Conservation (phyloP, 345 rosid genomes). For the Melaleuca alternifolia region DNA sequence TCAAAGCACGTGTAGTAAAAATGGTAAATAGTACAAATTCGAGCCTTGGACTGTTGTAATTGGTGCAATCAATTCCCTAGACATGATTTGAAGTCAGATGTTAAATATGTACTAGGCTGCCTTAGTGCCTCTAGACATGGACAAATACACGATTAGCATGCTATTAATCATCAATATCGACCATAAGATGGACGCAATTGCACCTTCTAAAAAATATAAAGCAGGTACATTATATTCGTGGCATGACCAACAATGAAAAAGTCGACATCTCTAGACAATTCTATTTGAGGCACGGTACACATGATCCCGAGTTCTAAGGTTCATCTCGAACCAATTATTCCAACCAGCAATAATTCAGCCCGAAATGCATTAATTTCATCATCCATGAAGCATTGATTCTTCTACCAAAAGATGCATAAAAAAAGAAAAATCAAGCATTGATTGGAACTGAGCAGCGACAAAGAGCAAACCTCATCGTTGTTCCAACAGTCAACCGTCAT, state of each 20-base stretch:
- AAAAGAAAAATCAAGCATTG: background rate
- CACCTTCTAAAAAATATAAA: background rate
- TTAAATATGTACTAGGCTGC: fast-evolving
- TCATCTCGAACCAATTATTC: background rate
- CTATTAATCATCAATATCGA: background rate
- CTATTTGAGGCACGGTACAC: background rate
- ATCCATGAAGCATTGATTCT: background rate
- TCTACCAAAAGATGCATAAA: background rate
- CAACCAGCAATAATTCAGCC: background rate
- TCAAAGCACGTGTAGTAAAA: background rate
- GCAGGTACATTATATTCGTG: background rate
- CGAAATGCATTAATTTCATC: background rate
- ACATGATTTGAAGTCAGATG: background rate
- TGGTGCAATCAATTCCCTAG: background rate
- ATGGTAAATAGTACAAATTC: background rate
- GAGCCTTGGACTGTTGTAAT: background rate
- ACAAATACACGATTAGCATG: background rate
- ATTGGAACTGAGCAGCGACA: background rate
- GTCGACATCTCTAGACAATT: background rate
- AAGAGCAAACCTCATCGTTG: background rate
- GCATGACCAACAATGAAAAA: background rate
- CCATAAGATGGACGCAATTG: background rate
- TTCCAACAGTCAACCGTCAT: background rate
- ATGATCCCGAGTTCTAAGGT: background rate
- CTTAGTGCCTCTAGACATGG: background rate